A percentile compares a stretch with the other conserved stretches of the same genome.
Evolutionary conservation across 805 yeast species (phyloP).

Genomic region (Blastobotrys peoriensis): DNA sequence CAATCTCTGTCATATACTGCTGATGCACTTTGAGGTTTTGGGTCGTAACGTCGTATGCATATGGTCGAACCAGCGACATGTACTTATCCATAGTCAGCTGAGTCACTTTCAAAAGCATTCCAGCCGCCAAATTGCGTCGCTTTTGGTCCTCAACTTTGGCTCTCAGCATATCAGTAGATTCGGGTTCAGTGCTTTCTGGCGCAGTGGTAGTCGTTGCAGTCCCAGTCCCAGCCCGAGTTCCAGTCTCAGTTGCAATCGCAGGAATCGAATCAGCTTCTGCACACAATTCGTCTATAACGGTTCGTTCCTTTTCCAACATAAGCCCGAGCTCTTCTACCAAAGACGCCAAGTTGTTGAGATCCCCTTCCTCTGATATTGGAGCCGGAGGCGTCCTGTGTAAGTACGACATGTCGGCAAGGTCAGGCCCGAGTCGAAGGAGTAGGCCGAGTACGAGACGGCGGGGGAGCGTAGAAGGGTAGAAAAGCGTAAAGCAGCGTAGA

Average conservation of each 20-base stretch:
- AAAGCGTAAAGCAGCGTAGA: too few species aligned
- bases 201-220: background rate
- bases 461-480: too few species aligned
- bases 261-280: slow-evolving; percentile 15
- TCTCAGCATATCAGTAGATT: slow-evolving; percentile 13
- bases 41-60: slow-evolving; percentile 16
- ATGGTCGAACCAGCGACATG: slow-evolving; percentile 14
- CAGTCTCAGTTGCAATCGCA: too few species aligned
- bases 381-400: slow-evolving; percentile 1
- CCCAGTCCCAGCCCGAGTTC: background rate
- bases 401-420: too few species aligned
- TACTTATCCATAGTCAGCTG: slow-evolving; percentile 16
- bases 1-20: slow-evolving; percentile 14
- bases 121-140: slow-evolving; percentile 10
- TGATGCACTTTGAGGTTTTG: slow-evolving; percentile 17
- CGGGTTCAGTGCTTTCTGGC: too few species aligned
- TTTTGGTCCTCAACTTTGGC: slow-evolving; percentile 12
- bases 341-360: slow-evolving; percentile 23
- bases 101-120: slow-evolving; percentile 14
- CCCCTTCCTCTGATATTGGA: slow-evolving; percentile 14
- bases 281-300: slow-evolving; percentile 19
- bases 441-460: too few species aligned
- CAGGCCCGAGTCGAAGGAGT: too few species aligned
- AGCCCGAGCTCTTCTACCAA: slow-evolving; percentile 21
- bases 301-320: slow-evolving; percentile 19